Evolutionary conservation across 2,329 filamentous ascomycete species (phyloP), one percentile per base, ranked within the genome.

Genomic region (Trichoderma sp.): DNA sequence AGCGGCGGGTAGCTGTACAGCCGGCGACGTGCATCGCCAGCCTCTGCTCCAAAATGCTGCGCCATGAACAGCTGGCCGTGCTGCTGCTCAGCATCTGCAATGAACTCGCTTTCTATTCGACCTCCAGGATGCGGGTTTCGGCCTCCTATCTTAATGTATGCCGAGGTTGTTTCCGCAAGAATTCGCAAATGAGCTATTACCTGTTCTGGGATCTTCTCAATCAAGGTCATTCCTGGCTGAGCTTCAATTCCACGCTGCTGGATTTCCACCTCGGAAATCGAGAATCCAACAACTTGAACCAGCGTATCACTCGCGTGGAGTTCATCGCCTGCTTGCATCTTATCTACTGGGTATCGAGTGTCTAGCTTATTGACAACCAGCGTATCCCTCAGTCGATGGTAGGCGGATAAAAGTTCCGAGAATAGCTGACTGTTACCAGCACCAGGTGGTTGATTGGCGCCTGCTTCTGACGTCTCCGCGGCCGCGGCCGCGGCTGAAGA

Each of bases 221-320:
- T 82, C 59, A 98, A 83, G 6, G 92, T 95, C 80, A 90, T 86
- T 68, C 93, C 91, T 61, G 88, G 87, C 74, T 92, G 88, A 26
- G 90, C 90, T 76, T 93, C 92, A 4, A 94, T 85, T 7, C 96
- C 96, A 76, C 96, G 92, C 79, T 98, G 94, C 74, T 95, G 91
- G 74, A 98, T 97, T 82, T 99, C 96, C 4, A 93, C 90, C 0
- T 94, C 91, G 9, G 94, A 91, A 72, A 99, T 94, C 0, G 95
- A 95, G 79, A 91, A 94, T 2, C 93, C 95, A 15, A 98, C 89
- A 2, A 90, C 85, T 71, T 86, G 86, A 15, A 90, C 87, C 12
- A 94, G 81, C 1, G 87, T 86, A 76, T 92, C 90, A 71, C 87
- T 88, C 26, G 80, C 82, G 70, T 81, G 82, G 6, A 91, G 79